Percentiles rank a stretch among this genome's conserved stretches.
Conservation (phyloP, 2,329 filamentous ascomycete genomes). For the Rutstroemia sp. region DNA sequence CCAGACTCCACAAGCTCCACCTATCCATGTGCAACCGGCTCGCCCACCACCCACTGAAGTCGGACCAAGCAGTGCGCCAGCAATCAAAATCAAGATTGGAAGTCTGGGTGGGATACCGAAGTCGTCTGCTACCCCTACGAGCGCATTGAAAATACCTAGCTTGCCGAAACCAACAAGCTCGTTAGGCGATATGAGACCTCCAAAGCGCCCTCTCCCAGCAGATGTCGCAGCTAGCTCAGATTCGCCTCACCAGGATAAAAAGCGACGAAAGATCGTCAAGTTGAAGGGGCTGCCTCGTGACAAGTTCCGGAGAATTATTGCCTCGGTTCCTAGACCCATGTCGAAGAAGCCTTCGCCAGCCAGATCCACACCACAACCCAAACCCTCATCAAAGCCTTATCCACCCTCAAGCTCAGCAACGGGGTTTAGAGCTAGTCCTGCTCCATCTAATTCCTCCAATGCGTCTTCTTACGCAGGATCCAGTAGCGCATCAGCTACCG, state of each 20-base stretch:
- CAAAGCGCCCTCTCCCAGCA: slow-evolving; percentile 18
- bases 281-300: slow-evolving; percentile 8
- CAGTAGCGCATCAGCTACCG: slow-evolving; percentile 4
- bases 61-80: neutral
- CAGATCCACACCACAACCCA: slow-evolving; percentile 3
- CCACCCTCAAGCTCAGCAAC: slow-evolving; percentile 19
- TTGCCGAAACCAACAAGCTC: neutral
- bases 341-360: neutral
- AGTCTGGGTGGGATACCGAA: neutral
- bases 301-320: slow-evolving; percentile 18
- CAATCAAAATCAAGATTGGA: slow-evolving; percentile 5
- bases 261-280: slow-evolving; percentile 10
- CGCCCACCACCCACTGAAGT: neutral
- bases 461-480: slow-evolving; percentile 4
- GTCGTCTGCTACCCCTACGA: neutral
- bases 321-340: slow-evolving; percentile 15
- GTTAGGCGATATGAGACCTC: slow-evolving; percentile 16
- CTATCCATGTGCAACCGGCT: neutral
- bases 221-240: slow-evolving; percentile 9
- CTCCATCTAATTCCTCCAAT: slow-evolving; percentile 11
- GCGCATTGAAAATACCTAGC: neutral
- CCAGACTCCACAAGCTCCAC: neutral
- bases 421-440: slow-evolving; percentile 9
- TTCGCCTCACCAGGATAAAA: slow-evolving; percentile 5
- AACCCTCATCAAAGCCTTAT: slow-evolving; percentile 10